phyloP scores from a whole-genome alignment of 2,329 filamentous ascomycete genomes.

The Plectosphaerella cucumerina region DNA sequence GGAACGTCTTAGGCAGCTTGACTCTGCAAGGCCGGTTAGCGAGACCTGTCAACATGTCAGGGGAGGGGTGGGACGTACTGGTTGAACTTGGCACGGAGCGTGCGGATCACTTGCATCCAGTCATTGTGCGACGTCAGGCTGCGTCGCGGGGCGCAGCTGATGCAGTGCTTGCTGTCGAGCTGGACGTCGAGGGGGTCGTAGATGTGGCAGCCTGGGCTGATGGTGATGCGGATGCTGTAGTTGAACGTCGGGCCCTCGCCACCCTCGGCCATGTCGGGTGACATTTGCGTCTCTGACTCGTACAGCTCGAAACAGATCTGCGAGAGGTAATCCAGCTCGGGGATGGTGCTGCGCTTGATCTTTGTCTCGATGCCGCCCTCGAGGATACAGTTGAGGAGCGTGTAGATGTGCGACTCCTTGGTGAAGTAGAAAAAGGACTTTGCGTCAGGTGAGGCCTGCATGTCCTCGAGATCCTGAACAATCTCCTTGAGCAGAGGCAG shows the following conservation, averaged over 20 bases:
- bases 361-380: constrained; percentile 97
- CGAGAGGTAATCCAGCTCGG: constrained; percentile 93
- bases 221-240: constrained; percentile 94
- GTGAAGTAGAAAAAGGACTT: constrained; percentile 99
- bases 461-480: constrained; percentile 92
- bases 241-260: constrained; percentile 71
- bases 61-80: constrained; percentile 56
- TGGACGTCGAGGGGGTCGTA: constrained; percentile 96
- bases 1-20: constrained; percentile 62
- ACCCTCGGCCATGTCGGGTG: constrained; percentile 33
- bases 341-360: constrained; percentile 91
- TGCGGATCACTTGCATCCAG: constrained; percentile 97
- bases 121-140: constrained; percentile 88
- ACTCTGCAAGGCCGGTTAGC: constrained; percentile 38
- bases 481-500: constrained; percentile 94
- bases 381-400: constrained; percentile 92
- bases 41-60: neutral
- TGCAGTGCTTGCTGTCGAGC: constrained; percentile 93
- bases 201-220: constrained; percentile 93
- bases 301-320: constrained; percentile 99
- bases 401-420: constrained; percentile 98
- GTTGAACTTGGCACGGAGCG: constrained; percentile 88
- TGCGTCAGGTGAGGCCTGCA: constrained; percentile 89
- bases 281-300: constrained; percentile 75
- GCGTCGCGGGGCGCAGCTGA: constrained; percentile 85